Percentiles rank a stretch among this genome's conserved stretches.
These are phyloP conservation scores for Podospora australis DNA, from an alignment of 495 filamentous ascomycete species.

Conservation along the genomic window DNA sequence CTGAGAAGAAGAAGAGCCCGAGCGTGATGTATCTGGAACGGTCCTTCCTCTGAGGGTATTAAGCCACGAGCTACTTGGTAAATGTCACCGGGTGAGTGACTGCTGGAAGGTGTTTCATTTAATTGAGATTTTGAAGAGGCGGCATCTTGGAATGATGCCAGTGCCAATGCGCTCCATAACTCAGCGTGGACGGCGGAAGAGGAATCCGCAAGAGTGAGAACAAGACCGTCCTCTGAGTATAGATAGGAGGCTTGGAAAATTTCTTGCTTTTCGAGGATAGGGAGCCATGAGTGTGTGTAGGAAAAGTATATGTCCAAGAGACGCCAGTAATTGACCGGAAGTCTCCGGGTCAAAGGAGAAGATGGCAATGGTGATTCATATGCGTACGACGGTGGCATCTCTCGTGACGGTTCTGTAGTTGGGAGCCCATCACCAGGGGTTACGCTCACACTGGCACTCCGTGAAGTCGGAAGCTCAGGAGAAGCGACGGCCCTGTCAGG, in stretches of 20 bases:
- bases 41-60: slow-evolving; percentile 52
- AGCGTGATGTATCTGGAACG: slow-evolving; percentile 54
- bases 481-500: too few species aligned
- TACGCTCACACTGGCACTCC: background rate
- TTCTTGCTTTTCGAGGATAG: slow-evolving; percentile 64
- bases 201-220: slow-evolving; percentile 16
- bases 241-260: slow-evolving; percentile 43
- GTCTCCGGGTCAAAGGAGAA: slow-evolving; percentile 16
- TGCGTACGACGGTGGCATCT: slow-evolving; percentile 11
- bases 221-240: slow-evolving; percentile 31
- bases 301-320: slow-evolving; percentile 68
- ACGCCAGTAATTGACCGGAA: slow-evolving; percentile 57
- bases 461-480: background rate
- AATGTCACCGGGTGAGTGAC: slow-evolving; percentile 33
- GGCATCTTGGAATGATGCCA: slow-evolving; percentile 43
- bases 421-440: background rate
- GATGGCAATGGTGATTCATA: background rate
- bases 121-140: slow-evolving; percentile 24
- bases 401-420: background rate
- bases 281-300: slow-evolving; percentile 67
- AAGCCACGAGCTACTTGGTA: slow-evolving; percentile 53
- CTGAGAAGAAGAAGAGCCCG: slow-evolving; percentile 58
- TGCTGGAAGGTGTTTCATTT: background rate
- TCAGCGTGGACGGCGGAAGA: slow-evolving; percentile 55
- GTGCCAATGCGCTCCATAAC: slow-evolving; percentile 57